These are phyloP conservation scores for Saturnispora dispora DNA, from an alignment of 805 yeast species.

Conservation along the genomic window DNA sequence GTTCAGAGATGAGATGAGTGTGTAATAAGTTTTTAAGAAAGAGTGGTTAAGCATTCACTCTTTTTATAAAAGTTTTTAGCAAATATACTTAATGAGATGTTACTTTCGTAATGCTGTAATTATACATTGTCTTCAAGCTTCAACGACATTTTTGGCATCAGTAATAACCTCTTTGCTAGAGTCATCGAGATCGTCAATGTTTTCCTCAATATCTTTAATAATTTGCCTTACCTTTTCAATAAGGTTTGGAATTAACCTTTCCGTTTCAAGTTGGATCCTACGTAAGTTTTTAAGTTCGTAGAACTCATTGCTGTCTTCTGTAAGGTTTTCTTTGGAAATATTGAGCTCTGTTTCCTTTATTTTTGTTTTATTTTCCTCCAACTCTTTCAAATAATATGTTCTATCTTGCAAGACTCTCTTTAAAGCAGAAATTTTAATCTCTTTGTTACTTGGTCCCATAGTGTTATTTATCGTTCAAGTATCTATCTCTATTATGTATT, in stretches of 20 bases:
- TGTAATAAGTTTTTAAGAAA: not conserved
- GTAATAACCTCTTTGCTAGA: constrained; percentile 12
- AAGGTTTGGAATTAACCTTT: constrained; percentile 22
- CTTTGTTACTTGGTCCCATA: constrained; percentile 57
- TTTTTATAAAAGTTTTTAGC: not conserved
- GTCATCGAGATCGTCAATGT: constrained; percentile 11
- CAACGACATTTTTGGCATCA: constrained; percentile 17
- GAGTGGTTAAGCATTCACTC: not conserved
- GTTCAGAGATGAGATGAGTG: constrained; percentile 4
- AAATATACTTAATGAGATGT: no score
- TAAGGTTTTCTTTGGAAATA: constrained; percentile 11
- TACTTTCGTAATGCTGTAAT: not conserved
- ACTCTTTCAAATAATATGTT: constrained; percentile 48
- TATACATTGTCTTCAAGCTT: not conserved
- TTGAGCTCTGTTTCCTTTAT: constrained; percentile 20
- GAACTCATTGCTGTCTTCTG: constrained; percentile 18
- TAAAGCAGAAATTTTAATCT: constrained; percentile 64
- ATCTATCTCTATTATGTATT: constrained; percentile 16
- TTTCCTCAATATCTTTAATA: constrained; percentile 18
- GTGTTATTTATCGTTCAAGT: not conserved
- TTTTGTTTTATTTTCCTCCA: constrained; percentile 20
- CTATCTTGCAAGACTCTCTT: constrained; percentile 63
- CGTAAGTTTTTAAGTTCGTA: constrained; percentile 2
- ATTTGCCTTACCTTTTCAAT: constrained; percentile 19
- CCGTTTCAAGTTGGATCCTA: constrained; percentile 23